phyloP scores from a whole-genome alignment of 1,284 basidiomycete genomes.

The Mycosarcoma maydis region DNA sequence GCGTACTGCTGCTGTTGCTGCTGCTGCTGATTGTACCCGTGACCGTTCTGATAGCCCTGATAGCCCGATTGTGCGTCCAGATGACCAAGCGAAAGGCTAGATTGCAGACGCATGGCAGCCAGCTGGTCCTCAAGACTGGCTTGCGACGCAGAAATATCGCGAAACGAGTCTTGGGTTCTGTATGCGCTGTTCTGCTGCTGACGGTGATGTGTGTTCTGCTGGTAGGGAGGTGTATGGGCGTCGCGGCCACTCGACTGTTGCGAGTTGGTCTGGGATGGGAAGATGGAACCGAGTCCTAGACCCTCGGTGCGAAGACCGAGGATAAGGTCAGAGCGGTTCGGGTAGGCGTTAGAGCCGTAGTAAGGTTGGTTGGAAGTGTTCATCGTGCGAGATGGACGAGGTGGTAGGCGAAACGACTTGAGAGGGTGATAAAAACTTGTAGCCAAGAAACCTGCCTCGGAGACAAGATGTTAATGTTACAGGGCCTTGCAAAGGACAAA shows the following conservation, averaged over 20 bases:
- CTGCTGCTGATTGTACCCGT: slow-evolving; percentile 47
- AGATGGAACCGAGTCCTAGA: slow-evolving; percentile 43
- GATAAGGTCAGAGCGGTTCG: slow-evolving; percentile 47
- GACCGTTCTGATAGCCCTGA: slow-evolving; percentile 21
- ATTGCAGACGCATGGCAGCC: slow-evolving; percentile 52
- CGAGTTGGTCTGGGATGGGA: slow-evolving; percentile 9
- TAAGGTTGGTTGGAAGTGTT: slow-evolving; percentile 33
- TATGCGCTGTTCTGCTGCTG: slow-evolving; percentile 21
- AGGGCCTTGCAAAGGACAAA: slow-evolving; percentile 10
- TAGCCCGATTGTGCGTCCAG: slow-evolving; percentile 18
- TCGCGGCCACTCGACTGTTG: slow-evolving; percentile 32
- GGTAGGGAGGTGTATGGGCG: slow-evolving; percentile 9
- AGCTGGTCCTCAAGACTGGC: slow-evolving; percentile 55
- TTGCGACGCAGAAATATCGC: slow-evolving; percentile 30
- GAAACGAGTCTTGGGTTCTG: slow-evolving; percentile 14
- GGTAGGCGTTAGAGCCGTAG: slow-evolving; percentile 28
- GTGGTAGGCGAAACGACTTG: too few relatives aligned
- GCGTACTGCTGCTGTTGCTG: slow-evolving; percentile 42
- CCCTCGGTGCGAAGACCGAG: slow-evolving; percentile 55
- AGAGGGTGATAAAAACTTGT: too few relatives aligned
- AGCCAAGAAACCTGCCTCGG: too few relatives aligned
- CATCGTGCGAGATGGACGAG: too few relatives aligned
- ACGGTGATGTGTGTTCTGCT: slow-evolving; percentile 9
- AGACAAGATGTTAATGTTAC: slow-evolving; percentile 20
- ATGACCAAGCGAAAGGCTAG: slow-evolving; percentile 16